Base-by-base conservation (phyloP, 2,329 filamentous ascomycete species). In the Monosporascus cannonballus region DNA sequence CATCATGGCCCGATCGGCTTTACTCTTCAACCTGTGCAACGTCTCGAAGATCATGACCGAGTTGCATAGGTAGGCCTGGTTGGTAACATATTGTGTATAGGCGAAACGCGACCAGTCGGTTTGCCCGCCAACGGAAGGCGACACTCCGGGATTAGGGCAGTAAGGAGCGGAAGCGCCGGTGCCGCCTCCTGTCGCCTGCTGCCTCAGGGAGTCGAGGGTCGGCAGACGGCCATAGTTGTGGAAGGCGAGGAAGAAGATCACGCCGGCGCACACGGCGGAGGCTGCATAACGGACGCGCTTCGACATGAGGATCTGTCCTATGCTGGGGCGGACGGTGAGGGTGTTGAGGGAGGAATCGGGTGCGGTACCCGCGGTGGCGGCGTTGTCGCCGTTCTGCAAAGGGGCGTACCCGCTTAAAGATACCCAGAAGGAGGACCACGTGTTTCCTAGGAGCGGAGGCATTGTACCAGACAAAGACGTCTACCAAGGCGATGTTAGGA, bases 1-100 rank as follows among this genome's bases (percentile, higher is more conserved):
- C 67, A 79, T 68, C 58, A 79, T 66, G 2, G 78, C 63, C 2
- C 73, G 67, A 15, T 75, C 72, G 3, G 75, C 72, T 41, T 68
- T 71, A 54, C 73, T 78, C 6, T 66, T 63, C 0, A 78, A 56
- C 1, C 69, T 64, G 18, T 71, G 61, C 6, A 79, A 51, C 1
- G 67, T 69, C 54, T 77, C 75, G 50, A 79, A 77, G 2, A 78
- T 65, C 75, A 79, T 77, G 45, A 79, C 65, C 0, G 76, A 73
- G 59, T 77, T 78, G 57, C 76, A 79, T 2, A 79, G 65, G 52
- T 77, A 76, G 0, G 70, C 69, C 36, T 67, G 64, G n/a, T 72
- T 66, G 1, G 76, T 79, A 37, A 72, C 76, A 62, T 79, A 79
- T 58, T 76, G 74, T 1, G 71, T 70, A 54, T 79, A 78, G 1